Evolutionary conservation across 768 basidiomycete species (phyloP), one percentile per base, ranked within the genome.

Genomic region (Mrakia blollopis): DNA sequence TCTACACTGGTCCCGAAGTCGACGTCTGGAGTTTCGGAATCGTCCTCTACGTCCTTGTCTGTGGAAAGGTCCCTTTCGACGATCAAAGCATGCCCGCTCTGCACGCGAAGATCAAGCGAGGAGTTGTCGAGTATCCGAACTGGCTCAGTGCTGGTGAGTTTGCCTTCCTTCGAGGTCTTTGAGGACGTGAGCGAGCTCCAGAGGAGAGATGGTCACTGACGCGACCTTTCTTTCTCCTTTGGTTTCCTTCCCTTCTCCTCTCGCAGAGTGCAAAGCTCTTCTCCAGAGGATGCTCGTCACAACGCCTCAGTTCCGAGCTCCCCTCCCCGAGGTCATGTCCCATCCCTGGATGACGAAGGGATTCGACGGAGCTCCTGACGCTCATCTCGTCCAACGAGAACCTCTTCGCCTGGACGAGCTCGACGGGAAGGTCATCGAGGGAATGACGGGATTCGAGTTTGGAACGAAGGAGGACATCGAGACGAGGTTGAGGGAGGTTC

Each of bases 11-110:
- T 0, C 97, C 97, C 21, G 96, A 98, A 83, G 97, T 98, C 76
- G 97, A 98, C 81, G 91, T 99, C 6, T 99, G 97, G 97, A 94
- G 93, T 82, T 98, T 99, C 80, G 96, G 97, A 14, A 95, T 99
- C 79, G 97, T 99, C 9, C 88, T 99, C 35, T 98, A 98, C 81
- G 94, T 97, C 28, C 88, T 99, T 72, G 95, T 99, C 0, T 99
- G 96, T 82, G 97, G 97, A 68, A 98, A 97, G 85, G 97, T 99
- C 4, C 96, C 97, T 0, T 98, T 99, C 82, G 97, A 99, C 81
- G 97, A 99, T 83, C 94, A 98, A 84, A 94, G 91, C 82, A 99
- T 98, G 97, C 96, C 97, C 2, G 97, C 97, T 0, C 85, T 99
- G 73, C 97, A 98, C 83, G 97, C 97, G 35, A 99, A 98, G 86